Evolutionary conservation across 2,329 filamentous ascomycete genomes (phyloP).

Genomic region (Sclerotinia borealis): DNA sequence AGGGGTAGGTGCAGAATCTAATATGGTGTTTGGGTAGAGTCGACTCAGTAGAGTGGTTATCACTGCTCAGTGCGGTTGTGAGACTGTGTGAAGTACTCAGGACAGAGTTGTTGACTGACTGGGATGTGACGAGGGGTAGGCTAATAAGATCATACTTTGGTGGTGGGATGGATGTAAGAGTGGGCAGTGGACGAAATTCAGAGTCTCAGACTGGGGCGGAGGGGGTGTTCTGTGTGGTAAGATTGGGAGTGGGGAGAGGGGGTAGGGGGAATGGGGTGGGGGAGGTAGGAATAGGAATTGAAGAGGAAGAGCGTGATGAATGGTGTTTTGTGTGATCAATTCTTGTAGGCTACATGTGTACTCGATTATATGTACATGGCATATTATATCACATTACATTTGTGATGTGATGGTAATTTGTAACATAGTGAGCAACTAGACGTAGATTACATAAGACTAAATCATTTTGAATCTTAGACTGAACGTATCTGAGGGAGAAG

Average conservation of each 20-base stretch:
- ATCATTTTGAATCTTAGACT: background rate
- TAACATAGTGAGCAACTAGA: background rate
- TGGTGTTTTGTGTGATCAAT: constrained; percentile 51
- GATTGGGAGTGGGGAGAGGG: constrained; percentile 18
- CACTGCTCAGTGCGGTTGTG: no score
- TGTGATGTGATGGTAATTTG: background rate
- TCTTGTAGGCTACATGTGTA: no score
- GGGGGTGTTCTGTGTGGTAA: constrained; percentile 23
- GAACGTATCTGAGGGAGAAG: background rate
- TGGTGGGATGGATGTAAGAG: no score
- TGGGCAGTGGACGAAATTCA: no score
- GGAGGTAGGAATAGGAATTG: background rate
- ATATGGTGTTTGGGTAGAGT: no score
- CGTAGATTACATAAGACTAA: background rate
- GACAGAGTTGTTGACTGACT: no score
- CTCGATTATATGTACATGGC: no score
- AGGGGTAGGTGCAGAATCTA: no score
- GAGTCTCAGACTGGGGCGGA: constrained; percentile 19
- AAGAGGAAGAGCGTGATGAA: constrained; percentile 43
- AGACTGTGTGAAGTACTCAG: no score
- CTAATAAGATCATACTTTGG: no score
- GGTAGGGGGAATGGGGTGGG: background rate
- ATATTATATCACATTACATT: background rate
- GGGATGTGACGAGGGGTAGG: no score
- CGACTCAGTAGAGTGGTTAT: no score